phyloP scores from a whole-genome alignment of 1,284 basidiomycete genomes.

The Ceratorhiza oryzae-sativae region DNA sequence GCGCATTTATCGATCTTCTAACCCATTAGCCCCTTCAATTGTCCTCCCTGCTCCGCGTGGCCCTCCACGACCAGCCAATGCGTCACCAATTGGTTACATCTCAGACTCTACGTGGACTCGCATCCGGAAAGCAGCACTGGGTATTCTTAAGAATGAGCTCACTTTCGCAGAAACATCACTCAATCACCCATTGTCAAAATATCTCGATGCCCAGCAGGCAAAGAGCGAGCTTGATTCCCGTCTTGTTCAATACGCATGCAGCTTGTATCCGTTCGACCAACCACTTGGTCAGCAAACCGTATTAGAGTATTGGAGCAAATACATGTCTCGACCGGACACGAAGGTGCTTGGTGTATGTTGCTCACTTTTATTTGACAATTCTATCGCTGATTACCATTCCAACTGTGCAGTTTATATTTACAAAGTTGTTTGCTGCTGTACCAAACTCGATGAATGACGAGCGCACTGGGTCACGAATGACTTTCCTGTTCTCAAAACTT shows the following conservation, averaged over 20 bases:
- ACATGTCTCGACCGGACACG: neutral
- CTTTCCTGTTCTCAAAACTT: neutral
- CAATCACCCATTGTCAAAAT: neutral
- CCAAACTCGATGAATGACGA: slow-evolving; percentile 15
- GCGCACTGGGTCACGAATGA: neutral
- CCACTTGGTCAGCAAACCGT: neutral
- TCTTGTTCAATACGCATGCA: neutral
- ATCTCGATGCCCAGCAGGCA: neutral
- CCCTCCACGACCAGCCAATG: neutral
- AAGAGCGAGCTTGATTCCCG: neutral
- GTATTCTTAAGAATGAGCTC: neutral
- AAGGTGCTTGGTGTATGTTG: slow-evolving; percentile 12
- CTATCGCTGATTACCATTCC: neutral
- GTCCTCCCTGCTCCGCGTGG: neutral
- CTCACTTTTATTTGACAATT: neutral
- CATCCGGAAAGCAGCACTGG: neutral
- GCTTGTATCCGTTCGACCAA: slow-evolving; percentile 10
- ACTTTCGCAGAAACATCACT: neutral
- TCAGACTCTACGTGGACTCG: neutral
- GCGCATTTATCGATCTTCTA: neutral
- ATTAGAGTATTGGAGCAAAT: neutral
- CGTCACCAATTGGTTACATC: neutral
- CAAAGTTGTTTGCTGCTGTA: neutral
- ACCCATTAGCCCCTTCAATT: slow-evolving; percentile 11
- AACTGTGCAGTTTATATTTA: neutral